phyloP scores from a whole-genome alignment of 257 asterid species.

The Solanum microdontum region DNA sequence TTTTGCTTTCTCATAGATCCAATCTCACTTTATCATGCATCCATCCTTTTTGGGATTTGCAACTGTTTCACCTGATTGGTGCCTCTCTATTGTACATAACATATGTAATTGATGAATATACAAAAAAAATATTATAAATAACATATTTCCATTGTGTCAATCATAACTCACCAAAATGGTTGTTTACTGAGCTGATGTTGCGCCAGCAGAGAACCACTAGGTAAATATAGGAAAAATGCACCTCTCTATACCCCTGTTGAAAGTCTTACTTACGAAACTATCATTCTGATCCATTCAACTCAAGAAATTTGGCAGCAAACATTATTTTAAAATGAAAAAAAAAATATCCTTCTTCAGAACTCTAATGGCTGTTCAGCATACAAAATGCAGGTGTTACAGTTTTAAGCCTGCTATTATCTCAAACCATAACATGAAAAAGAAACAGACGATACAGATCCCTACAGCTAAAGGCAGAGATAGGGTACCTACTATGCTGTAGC shows the following conservation, averaged over 20 bases:
- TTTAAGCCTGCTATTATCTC: background rate
- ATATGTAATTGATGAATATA: background rate
- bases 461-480: background rate
- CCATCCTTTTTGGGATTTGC: background rate
- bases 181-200: background rate
- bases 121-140: background rate
- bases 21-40: background rate
- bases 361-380: background rate
- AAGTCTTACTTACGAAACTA: background rate
- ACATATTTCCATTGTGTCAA: background rate
- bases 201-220: background rate
- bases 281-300: background rate
- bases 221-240: background rate
- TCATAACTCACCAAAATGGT: background rate
- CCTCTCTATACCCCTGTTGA: background rate
- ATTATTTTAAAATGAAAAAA: background rate
- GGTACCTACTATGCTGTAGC: conserved; percentile 1
- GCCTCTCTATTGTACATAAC: background rate
- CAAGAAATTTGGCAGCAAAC: background rate
- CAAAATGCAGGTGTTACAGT: background rate
- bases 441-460: background rate
- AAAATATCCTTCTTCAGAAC: background rate
- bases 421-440: background rate
- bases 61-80: background rate
- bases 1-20: background rate